These are phyloP conservation scores for Arthrobotrys musiformis DNA, from an alignment of 2,329 filamentous ascomycete genomes.

Conservation along the genomic window DNA sequence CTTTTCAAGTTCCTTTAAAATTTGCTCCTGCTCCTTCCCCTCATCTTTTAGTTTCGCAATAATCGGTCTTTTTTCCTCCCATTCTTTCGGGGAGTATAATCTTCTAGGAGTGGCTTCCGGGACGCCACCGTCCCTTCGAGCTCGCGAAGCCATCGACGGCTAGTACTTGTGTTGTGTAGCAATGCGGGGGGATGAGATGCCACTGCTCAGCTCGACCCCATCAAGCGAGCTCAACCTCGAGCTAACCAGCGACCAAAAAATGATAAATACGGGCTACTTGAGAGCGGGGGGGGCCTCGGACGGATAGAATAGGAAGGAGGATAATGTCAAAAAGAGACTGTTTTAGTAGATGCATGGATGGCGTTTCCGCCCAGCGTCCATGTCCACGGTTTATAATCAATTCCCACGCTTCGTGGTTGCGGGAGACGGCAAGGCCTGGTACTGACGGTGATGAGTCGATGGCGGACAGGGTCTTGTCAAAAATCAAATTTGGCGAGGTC, in stretches of 20 bases:
- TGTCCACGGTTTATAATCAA: not conserved
- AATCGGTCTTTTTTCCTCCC: slow-evolving; percentile 35
- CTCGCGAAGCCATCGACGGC: slow-evolving; percentile 10
- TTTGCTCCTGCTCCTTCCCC: slow-evolving; percentile 32
- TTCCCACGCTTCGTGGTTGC: not conserved
- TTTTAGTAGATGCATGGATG: not conserved
- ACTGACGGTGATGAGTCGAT: not conserved
- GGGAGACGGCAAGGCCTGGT: not conserved
- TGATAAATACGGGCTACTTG: not conserved
- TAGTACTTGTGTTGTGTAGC: slow-evolving; percentile 22
- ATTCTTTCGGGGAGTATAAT: slow-evolving; percentile 25
- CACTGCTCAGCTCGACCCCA: not conserved
- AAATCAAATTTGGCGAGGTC: not conserved
- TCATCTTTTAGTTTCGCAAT: slow-evolving; percentile 27
- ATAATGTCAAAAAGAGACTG: not conserved
- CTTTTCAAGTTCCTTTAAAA: slow-evolving; percentile 38
- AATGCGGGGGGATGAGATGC: not conserved
- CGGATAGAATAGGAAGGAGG: slow-evolving; percentile 46
- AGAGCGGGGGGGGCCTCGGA: not conserved
- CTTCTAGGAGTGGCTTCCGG: slow-evolving; percentile 21
- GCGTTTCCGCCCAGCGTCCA: not conserved
- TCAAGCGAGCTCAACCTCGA: not conserved
- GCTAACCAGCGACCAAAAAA: not conserved
- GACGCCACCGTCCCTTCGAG: not conserved
- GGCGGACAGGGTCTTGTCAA: not conserved